Base-by-base conservation (phyloP, 768 basidiomycete species). In the Chiua virens region DNA sequence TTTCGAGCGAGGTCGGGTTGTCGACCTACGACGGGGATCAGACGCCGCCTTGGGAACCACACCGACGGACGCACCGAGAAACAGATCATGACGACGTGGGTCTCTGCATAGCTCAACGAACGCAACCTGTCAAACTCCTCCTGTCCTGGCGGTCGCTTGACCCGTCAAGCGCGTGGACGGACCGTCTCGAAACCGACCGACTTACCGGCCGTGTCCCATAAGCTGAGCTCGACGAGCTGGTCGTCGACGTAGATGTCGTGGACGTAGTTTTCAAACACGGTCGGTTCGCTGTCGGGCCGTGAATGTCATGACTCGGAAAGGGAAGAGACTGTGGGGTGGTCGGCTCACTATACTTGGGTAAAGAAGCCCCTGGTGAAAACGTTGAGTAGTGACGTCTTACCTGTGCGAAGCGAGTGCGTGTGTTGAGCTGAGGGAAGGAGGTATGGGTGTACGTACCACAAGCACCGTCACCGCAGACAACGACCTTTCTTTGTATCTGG, bases 251-350 rank as follows among this genome's bases (percentile, higher is more conserved):
- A 78, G 48, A 95, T 75, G 57, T 94, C 90, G 66, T 95, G 90
- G 11, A 96, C 93, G 62, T 96, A 94, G 73, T 98, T 98, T 71
- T 98, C 96, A 59, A 98, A 98, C 5, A 98, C 95, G 22, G 92
- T 94, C 7, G 89, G 92, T 73, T 94, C 89, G 60, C 91, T 92
- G 63, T 35, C 43, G 6, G 18, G 23, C 22, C 3, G 37, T 20
- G 37, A 20, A 3, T 5, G 13, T 50, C 39, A 35, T 54, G 15
- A 60, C 32, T 17, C 17, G 13, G 23, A 45, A 17, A 36, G 18
- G 5, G 18, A 49, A 11, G 15, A 38, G 34, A 38, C n/a, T 7
- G 39, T 18, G 23, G 30, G 8, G 30, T 23, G 18, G 20, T 38
- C n/a, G n/a, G 75, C 87, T 68, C 68, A 92, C 90, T 96, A 94